phyloP scores from a whole-genome alignment of 257 asterid genomes.

The Leonotis leonurus region DNA sequence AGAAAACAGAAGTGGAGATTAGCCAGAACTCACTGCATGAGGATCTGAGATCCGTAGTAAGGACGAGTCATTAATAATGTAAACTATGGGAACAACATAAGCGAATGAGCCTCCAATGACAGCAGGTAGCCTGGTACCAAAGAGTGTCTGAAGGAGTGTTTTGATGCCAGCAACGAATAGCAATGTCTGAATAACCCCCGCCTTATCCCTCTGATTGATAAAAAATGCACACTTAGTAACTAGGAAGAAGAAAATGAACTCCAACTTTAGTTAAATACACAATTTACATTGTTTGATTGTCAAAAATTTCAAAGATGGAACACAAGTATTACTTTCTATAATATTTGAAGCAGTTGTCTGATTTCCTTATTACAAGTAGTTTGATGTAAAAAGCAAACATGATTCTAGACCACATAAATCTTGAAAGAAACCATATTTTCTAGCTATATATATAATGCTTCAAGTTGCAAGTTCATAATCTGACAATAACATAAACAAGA shows the following conservation, averaged over 20 bases:
- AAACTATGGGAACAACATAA: conserved; percentile 64
- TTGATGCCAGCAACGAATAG: conserved; percentile 92
- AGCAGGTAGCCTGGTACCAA: conserved; percentile 94
- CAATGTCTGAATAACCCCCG: conserved; percentile 78
- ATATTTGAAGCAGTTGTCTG: not conserved
- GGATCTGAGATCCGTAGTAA: conserved; percentile 63
- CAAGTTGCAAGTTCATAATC: not conserved
- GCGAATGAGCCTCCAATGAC: conserved; percentile 95
- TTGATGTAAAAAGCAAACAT: not conserved
- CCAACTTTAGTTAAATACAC: not conserved
- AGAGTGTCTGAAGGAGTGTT: conserved; percentile 90
- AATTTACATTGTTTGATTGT: not conserved
- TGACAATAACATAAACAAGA: not conserved
- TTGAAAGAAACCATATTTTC: not conserved
- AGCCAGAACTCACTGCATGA: conserved; percentile 42
- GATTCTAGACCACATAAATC: not conserved
- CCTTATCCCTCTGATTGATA: conserved; percentile 78
- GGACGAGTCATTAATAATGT: conserved; percentile 71
- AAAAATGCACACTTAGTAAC: not conserved
- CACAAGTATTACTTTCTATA: not conserved
- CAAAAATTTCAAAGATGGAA: not conserved
- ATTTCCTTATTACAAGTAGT: not conserved
- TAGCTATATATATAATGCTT: not conserved
- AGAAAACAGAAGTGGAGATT: not conserved
- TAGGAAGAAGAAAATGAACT: not conserved